Evolutionary conservation across 116 monocot genomes (phyloP).

Genomic region (Posidonia oceanica): DNA sequence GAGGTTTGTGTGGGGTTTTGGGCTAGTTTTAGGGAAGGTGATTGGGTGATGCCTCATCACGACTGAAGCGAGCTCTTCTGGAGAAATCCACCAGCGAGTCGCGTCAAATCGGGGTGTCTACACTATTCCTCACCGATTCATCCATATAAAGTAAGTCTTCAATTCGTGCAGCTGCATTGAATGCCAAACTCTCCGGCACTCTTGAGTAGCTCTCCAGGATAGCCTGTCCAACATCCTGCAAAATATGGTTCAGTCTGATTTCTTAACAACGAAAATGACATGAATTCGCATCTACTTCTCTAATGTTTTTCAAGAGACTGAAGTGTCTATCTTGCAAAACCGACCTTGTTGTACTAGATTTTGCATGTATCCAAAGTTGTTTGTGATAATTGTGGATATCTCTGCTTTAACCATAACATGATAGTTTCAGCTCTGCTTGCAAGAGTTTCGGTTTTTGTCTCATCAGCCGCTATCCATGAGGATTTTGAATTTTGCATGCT

Average conservation of each 20-base stretch:
- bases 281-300: too few relatives aligned
- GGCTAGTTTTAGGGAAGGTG: too few relatives aligned
- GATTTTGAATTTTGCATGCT: constrained; percentile 30
- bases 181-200: constrained; percentile 76
- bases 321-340: too few relatives aligned
- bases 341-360: constrained; percentile 83
- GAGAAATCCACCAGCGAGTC: too few relatives aligned
- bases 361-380: constrained; percentile 73
- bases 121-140: too few relatives aligned
- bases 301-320: too few relatives aligned
- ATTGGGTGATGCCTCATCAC: too few relatives aligned
- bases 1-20: too few relatives aligned
- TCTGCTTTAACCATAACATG: constrained; percentile 55
- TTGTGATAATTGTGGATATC: constrained; percentile 72
- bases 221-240: constrained; percentile 87
- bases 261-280: too few relatives aligned
- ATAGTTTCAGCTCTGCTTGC: constrained; percentile 55
- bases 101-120: too few relatives aligned
- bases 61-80: too few relatives aligned
- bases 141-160: constrained; percentile 70
- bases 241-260: not conserved
- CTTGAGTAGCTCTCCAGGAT: constrained; percentile 91
- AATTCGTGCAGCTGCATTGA: constrained; percentile 60
- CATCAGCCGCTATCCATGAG: constrained; percentile 61
- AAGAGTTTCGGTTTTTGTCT: constrained; percentile 52